Evolutionary conservation across 129 eudicot species (phyloP), one percentile per base, ranked within the genome.

Genomic region (Calendula officinalis): DNA sequence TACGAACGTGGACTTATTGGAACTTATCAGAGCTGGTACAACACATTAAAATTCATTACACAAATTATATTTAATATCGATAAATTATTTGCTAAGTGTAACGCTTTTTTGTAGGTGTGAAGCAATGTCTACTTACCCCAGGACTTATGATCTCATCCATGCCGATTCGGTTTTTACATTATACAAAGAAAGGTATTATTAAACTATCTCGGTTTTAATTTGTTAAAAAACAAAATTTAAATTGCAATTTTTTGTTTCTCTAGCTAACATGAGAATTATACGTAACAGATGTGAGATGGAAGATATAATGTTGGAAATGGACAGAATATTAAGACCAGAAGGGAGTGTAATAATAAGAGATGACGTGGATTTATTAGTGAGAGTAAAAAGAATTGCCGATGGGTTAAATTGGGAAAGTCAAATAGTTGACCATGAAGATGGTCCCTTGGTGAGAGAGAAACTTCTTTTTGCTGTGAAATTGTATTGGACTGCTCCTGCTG

Each of bases 121-220:
- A 70, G 99, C 99, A n/a, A 92, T 92, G 99, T 92, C 99, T 34
- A 92, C 99, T 46, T 92, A 92, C 72, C 96, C 99, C 9, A 76
- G 96, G 78, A 85, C 99, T 0, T 92, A 88, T 7, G 99, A 92
- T 60, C 89, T 92, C 45, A 82, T 92, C 37, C 99, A 92, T 62
- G 91, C 89, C 4, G 96, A 88, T 83, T 88, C 95, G 0, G 56
- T 92, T 7, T 92, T 88, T 55, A 85, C 92, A 0, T 82, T 92
- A 47, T 88, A 92, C 72, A 75, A 88, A 36, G 82, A 85, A 59
- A 83, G 95, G 99, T 88, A 22, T 22, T 22, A 22, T 22, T 22
- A 22, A 22, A 22, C 30, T 22, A 22, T 22, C 30, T 22, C 30
- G 1, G 30, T 22, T 0, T 12, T 36, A 8, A 36, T 35, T 7